Base-by-base conservation (phyloP, 352 stramenopile genomes). In the Phytophthora fragariaefolia region DNA sequence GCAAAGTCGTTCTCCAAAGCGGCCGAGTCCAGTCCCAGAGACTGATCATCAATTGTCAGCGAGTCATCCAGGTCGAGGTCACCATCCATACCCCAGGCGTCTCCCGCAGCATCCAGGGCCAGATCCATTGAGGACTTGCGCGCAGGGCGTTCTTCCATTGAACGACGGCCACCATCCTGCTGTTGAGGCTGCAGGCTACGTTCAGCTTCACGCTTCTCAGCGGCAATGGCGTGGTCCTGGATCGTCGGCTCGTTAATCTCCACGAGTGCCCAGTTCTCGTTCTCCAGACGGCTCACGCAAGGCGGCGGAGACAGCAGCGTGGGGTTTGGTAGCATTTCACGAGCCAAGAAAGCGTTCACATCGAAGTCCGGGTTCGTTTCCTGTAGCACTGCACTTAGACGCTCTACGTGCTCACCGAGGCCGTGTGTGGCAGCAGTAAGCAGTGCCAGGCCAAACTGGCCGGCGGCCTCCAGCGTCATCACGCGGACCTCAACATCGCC, bases 201-300 rank as follows among this genome's bases (percentile, higher is more conserved):
- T 53, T 94, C 85, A 2, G 80, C 82, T 70, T 94, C 85, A 24
- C 82, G 83, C 63, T 92, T 92, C 64, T 95, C 87, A 4, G 87
- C 87, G 8, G 87, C 87, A 63, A 88, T 75, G 9, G 84, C 87
- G 64, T 95, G 87, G 52, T 95, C 87, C 67, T 92, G 79, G 47
- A 95, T 93, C 7, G 87, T 93, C 6, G 87, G 87, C 68, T 95
- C 87, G 58, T 93, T 95, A 51, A 99, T 97, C 74, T 98, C 92
- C n/a, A 99, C 82, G 27, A 98, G 92, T 18, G 98, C 97, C 98
- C 98, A 99, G 77, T 99, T 99, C 48, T 98, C 93, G 62, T 91
- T 96, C 67, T 97, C 83, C 13, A 99, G 69, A 47, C 87, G 74
- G 65, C 82, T 92, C 46, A 99, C 97, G 22, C 95, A 96, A 18